Evolutionary conservation across 306 rosid genomes (phyloP).

Genomic region (Rosa rugosa): DNA sequence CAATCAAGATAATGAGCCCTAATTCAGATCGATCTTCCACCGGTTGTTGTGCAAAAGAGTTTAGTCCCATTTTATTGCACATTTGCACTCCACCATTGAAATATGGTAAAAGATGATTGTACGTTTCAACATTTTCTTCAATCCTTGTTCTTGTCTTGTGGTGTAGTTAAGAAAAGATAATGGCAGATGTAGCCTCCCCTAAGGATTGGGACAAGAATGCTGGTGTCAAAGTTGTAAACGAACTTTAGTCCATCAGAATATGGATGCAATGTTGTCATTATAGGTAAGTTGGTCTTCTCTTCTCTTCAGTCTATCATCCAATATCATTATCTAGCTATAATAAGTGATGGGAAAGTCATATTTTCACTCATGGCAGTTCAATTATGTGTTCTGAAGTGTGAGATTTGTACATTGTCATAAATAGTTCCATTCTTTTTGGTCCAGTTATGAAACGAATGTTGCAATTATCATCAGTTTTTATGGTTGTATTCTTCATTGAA

Average conservation of each 20-base stretch:
- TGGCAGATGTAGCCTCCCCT: conserved; percentile 52
- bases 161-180: conserved; percentile 80
- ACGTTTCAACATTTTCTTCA: not conserved
- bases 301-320: conserved; percentile 2
- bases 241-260: conserved; percentile 33
- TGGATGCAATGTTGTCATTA: conserved; percentile 30
- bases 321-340: not conserved
- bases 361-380: not conserved
- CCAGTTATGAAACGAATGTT: not conserved
- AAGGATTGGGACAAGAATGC: conserved; percentile 77
- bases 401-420: not conserved
- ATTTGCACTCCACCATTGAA: conserved; percentile 3
- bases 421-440: not conserved
- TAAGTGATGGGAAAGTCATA: not conserved
- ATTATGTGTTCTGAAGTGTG: not conserved
- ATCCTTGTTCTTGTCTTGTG: conserved; percentile 41
- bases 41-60: conserved; percentile 99
- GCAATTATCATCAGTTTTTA: too few relatives aligned
- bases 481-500: not conserved
- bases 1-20: too few relatives aligned
- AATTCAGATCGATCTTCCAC: too few relatives aligned
- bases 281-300: conserved; percentile 37
- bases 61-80: conserved; percentile 25
- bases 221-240: conserved; percentile 68
- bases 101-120: not conserved